These are phyloP conservation scores for Luzula sylvatica DNA, from an alignment of 176 grass and related monocot species.

Conservation along the genomic window DNA sequence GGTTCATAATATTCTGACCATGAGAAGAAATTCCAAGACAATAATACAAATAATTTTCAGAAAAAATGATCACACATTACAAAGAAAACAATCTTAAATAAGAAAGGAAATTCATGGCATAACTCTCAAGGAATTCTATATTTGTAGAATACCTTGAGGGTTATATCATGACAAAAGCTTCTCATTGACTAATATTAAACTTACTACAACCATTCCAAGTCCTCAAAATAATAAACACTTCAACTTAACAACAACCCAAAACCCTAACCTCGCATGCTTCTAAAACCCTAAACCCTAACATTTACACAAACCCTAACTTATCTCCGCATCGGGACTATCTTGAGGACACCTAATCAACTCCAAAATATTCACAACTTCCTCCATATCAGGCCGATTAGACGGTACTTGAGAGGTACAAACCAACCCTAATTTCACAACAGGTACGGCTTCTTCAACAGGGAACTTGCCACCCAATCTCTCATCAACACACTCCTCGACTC, in stretches of 20 bases:
- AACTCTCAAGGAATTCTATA: slow-evolving; percentile 23
- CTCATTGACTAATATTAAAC: slow-evolving; percentile 5
- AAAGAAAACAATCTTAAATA: no score
- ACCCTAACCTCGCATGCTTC: neutral
- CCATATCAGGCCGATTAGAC: slow-evolving; percentile 92
- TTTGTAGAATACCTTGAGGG: slow-evolving; percentile 21
- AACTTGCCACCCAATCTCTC: slow-evolving; percentile 81
- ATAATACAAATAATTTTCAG: no score
- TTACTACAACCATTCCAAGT: slow-evolving; percentile 3
- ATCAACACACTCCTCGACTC: slow-evolving; percentile 76
- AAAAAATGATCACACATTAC: no score
- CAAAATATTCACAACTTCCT: slow-evolving; percentile 94
- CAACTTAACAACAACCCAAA: slow-evolving; percentile 8
- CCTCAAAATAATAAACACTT: slow-evolving; percentile 11
- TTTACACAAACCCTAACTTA: slow-evolving; percentile 35
- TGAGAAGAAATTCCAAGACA: no score
- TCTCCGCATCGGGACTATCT: slow-evolving; percentile 69
- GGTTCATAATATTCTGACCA: no score
- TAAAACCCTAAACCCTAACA: slow-evolving; percentile 7
- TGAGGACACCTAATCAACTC: slow-evolving; percentile 95
- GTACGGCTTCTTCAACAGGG: slow-evolving; percentile 72
- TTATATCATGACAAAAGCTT: slow-evolving; percentile 19
- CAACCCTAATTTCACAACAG: slow-evolving; percentile 80
- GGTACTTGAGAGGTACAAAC: slow-evolving; percentile 95
- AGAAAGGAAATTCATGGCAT: neutral